These are phyloP conservation scores for Rhodotorula toruloides DNA, from an alignment of 768 basidiomycete genomes.

Conservation along the genomic window DNA sequence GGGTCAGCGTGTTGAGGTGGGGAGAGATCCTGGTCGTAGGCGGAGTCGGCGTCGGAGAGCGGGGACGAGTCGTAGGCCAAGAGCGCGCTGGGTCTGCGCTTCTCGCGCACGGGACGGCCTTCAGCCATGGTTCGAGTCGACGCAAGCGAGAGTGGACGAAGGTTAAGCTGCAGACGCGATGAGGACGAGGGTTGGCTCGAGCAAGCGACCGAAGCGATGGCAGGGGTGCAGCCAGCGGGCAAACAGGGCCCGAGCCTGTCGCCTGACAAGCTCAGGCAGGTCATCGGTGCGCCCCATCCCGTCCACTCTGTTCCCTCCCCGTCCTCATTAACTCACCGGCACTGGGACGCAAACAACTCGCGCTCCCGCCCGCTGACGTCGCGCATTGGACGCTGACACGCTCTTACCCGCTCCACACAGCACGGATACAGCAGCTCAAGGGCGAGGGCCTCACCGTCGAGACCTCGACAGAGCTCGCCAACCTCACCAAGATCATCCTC, in stretches of 20 bases:
- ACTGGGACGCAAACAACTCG: neutral
- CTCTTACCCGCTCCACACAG: slow-evolving; percentile 39
- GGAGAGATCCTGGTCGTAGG: too few species aligned
- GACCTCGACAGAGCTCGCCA: slow-evolving; percentile 51
- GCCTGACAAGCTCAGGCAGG: neutral
- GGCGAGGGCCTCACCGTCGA: slow-evolving; percentile 53
- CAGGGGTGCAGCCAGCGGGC: neutral
- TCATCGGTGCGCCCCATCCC: slow-evolving; percentile 7
- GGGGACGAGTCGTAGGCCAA: neutral
- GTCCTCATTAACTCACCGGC: neutral
- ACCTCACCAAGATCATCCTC: slow-evolving; percentile 49
- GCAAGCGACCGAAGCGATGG: too few species aligned
- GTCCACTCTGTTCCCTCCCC: neutral
- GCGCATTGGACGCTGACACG: neutral
- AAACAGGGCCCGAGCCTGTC: neutral
- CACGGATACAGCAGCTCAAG: slow-evolving; percentile 52
- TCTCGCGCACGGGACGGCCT: neutral
- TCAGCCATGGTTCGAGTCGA: too few species aligned
- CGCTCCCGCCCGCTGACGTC: neutral
- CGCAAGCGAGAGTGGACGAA: too few species aligned
- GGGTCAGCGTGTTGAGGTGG: too few species aligned
- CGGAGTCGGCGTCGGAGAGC: neutral
- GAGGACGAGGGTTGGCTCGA: too few species aligned
- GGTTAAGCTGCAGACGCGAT: too few species aligned
- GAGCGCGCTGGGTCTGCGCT: neutral